A percentile compares a stretch with the other conserved stretches of the same genome.
Conservation (phyloP, 2,329 filamentous ascomycete species). For the Aspergillus viridinutans region DNA sequence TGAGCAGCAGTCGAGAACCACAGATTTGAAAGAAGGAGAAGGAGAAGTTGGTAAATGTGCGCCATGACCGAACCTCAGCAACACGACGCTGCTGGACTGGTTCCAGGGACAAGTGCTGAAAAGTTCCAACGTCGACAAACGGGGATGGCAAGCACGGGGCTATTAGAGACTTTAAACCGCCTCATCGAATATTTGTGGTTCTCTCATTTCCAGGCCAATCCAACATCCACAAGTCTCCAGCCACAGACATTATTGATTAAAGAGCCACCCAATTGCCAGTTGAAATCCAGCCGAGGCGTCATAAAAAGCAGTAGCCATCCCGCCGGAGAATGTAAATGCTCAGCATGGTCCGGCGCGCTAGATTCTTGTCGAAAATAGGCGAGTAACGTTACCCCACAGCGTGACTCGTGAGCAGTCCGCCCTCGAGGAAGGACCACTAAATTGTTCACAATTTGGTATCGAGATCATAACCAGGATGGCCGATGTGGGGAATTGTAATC, state of each 20-base stretch:
- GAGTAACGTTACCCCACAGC: neutral
- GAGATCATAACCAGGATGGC: neutral
- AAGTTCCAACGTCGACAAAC: neutral
- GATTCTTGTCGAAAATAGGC: neutral
- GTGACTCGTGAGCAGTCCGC: neutral
- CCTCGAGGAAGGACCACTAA: neutral
- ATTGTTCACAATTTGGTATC: neutral
- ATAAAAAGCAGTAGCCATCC: neutral
- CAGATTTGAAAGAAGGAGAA: slow-evolving; percentile 9
- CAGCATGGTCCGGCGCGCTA: neutral
- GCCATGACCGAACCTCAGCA: slow-evolving; percentile 6
- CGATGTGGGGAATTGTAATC: neutral
- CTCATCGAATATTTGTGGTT: too few relatives aligned
- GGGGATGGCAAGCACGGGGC: neutral
- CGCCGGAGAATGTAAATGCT: neutral
- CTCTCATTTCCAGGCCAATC: neutral
- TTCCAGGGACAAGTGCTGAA: neutral
- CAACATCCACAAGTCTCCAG: neutral
- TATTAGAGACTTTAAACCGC: neutral
- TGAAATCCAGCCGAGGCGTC: neutral
- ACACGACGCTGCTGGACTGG: neutral
- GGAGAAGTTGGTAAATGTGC: slow-evolving; percentile 6
- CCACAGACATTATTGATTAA: neutral
- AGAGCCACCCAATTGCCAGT: neutral
- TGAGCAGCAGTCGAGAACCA: slow-evolving; percentile 11